phyloP scores from a whole-genome alignment of 1,284 basidiomycete species.

The Apiotrichum veenhuisii region DNA sequence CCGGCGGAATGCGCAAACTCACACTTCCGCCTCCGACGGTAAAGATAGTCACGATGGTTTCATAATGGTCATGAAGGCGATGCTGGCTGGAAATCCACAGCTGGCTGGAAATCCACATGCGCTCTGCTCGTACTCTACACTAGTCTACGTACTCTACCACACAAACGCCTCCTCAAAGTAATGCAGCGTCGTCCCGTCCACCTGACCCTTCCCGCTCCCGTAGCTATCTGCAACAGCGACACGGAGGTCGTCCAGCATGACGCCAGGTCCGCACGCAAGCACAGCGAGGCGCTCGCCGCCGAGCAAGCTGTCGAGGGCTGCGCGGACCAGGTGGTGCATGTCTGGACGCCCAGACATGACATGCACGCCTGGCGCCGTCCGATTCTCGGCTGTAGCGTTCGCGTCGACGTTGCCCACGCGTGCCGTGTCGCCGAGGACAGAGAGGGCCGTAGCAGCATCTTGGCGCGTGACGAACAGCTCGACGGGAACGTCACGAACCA shows the following conservation, averaged over 20 bases:
- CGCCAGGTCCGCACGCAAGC: slow-evolving; percentile 27
- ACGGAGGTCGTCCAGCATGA: slow-evolving; percentile 32
- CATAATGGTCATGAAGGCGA: too few relatives aligned
- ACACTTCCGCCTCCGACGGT: too few relatives aligned
- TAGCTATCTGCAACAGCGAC: slow-evolving; percentile 19
- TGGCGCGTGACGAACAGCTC: slow-evolving; percentile 13
- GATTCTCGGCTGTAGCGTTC: background rate
- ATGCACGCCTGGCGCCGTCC: background rate
- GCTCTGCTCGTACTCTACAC: background rate
- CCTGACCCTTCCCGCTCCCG: slow-evolving; percentile 19
- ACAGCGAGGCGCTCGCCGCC: slow-evolving; percentile 26
- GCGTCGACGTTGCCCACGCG: background rate
- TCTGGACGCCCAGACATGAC: slow-evolving; percentile 17
- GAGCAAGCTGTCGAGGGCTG: slow-evolving; percentile 5
- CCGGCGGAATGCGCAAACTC: too few relatives aligned
- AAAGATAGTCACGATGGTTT: too few relatives aligned
- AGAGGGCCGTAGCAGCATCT: background rate
- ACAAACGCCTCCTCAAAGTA: slow-evolving; percentile 34
- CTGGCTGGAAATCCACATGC: too few relatives aligned
- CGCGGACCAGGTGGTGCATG: slow-evolving; percentile 14
- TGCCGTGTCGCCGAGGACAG: background rate
- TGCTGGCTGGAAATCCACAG: too few relatives aligned
- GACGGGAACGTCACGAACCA: background rate
- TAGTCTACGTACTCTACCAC: slow-evolving; percentile 19
- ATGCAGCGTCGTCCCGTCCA: slow-evolving; percentile 18